phyloP scores from a whole-genome alignment of 139 green algal genomes.

The Haematococcus lacustris region DNA sequence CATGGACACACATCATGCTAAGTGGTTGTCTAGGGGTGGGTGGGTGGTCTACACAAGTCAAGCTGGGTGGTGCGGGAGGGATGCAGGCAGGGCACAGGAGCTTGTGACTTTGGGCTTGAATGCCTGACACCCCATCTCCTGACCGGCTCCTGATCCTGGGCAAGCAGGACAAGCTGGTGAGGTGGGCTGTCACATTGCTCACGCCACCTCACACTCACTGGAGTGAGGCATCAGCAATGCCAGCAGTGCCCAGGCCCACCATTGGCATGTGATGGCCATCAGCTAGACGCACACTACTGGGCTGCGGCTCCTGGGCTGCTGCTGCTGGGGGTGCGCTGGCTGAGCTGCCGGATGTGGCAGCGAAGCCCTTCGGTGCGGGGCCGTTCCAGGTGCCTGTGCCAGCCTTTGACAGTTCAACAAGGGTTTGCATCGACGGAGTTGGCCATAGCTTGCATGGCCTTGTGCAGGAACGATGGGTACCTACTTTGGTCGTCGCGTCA shows the following conservation, averaged over 20 bases:
- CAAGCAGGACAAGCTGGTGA: no score
- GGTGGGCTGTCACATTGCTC: no score
- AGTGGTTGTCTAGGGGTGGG: no score
- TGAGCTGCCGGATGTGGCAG: not conserved
- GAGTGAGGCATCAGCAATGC: no score
- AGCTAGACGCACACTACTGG: slow-evolving; percentile 33
- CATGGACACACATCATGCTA: no score
- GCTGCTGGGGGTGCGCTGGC: slow-evolving; percentile 6
- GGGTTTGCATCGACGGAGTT: not conserved
- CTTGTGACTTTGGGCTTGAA: no score
- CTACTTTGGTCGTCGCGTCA: not conserved
- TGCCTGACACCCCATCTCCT: no score
- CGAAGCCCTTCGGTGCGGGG: slow-evolving; percentile 50
- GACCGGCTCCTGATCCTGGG: no score
- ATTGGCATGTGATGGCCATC: slow-evolving; percentile 51
- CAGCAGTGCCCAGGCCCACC: slow-evolving; percentile 61
- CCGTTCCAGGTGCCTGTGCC: slow-evolving; percentile 71
- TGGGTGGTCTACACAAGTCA: no score
- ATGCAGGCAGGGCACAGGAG: no score
- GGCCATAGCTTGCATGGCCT: not conserved
- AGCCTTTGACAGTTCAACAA: slow-evolving; percentile 20
- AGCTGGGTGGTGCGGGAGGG: no score
- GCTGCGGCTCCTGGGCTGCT: slow-evolving; percentile 18
- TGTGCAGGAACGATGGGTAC: not conserved
- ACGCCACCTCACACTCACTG: no score